These are phyloP conservation scores for Cutaneotrichosporon spelunceum DNA, from an alignment of 1,284 basidiomycete species.

Conservation along the genomic window DNA sequence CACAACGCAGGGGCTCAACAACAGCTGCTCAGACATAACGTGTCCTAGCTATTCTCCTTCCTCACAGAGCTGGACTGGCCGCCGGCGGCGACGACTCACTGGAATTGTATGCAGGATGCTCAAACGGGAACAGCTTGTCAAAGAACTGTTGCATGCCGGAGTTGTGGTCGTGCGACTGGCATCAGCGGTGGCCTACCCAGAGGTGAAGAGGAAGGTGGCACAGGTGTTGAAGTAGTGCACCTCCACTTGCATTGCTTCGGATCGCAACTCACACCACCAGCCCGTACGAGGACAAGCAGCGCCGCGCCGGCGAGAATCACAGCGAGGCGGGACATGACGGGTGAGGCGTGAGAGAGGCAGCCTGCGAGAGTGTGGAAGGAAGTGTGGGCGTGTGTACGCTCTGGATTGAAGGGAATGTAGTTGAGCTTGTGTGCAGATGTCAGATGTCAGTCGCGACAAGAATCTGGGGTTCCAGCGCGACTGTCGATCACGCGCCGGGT, in stretches of 20 bases:
- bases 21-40: no score
- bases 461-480: background rate
- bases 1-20: no score
- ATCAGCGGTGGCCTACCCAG: background rate
- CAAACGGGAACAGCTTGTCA: constrained; percentile 74
- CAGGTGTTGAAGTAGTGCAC: background rate
- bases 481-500: background rate
- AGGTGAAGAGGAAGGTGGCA: background rate
- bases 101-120: constrained; percentile 75
- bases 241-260: no score
- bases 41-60: no score
- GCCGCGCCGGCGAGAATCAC: constrained; percentile 3
- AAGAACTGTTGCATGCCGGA: constrained; percentile 58
- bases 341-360: no score
- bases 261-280: constrained; percentile 2
- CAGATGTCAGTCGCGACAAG: background rate
- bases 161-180: constrained; percentile 9
- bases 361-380: background rate
- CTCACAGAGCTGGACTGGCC: no score
- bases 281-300: constrained; percentile 1
- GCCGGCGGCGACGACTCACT: constrained; percentile 55
- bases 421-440: background rate
- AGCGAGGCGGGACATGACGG: background rate
- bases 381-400: background rate
- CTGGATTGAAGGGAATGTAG: background rate